phyloP scores from a whole-genome alignment of 1,139 yeast genomes.

The Suhomyces taliae region DNA sequence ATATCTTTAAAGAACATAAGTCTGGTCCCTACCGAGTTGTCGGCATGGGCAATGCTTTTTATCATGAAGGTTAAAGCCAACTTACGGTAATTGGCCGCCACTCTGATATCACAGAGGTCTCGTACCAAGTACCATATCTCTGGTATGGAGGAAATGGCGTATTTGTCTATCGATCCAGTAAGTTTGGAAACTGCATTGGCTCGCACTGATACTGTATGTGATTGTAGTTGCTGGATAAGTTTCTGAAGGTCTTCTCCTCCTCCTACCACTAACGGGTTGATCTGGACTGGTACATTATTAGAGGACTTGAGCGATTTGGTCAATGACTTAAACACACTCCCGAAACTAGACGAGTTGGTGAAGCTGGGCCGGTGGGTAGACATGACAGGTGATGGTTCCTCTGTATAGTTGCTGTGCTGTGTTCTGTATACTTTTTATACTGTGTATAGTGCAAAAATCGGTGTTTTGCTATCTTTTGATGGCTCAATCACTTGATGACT shows the following conservation, averaged over 20 bases:
- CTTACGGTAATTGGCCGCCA: slow-evolving; percentile 47
- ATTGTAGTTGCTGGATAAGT: slow-evolving; percentile 39
- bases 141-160: slow-evolving; percentile 59
- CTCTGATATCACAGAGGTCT: slow-evolving; percentile 48
- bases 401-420: no score
- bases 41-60: slow-evolving; percentile 58
- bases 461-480: no score
- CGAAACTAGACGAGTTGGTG: slow-evolving; percentile 37
- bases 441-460: no score
- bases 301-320: slow-evolving; percentile 50
- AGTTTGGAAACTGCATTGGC: slow-evolving; percentile 54
- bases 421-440: no score
- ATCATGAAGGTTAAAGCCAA: slow-evolving; percentile 55
- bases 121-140: slow-evolving; percentile 76
- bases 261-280: slow-evolving; percentile 64
- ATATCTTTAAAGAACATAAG: slow-evolving; percentile 64
- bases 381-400: slow-evolving; percentile 8
- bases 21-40: slow-evolving; percentile 44
- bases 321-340: slow-evolving; percentile 55
- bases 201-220: slow-evolving; percentile 43
- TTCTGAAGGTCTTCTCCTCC: slow-evolving; percentile 55
- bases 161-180: slow-evolving; percentile 50
- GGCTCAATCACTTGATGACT: no score
- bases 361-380: slow-evolving; percentile 39
- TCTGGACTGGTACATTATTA: slow-evolving; percentile 40